A percentile compares a stretch with the other conserved stretches of the same genome.
phyloP scores from a whole-genome alignment of 768 basidiomycete species.

The Sporobolomyces phaffii region DNA sequence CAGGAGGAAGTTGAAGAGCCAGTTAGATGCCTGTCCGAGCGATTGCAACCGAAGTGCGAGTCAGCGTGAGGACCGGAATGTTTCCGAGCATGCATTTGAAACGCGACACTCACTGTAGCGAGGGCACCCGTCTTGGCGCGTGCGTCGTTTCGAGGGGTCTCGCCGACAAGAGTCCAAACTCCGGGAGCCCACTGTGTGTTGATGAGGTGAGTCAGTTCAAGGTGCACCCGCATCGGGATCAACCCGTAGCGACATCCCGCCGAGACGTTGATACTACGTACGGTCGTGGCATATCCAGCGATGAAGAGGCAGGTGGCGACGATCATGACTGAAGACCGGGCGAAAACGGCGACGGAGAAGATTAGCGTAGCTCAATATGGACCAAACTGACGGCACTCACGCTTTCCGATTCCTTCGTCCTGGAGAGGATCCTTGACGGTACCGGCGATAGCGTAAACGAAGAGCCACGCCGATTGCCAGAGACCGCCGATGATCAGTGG shows the following conservation, averaged over 20 bases:
- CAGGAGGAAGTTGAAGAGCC: slow-evolving; percentile 47
- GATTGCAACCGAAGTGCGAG: too few relatives aligned
- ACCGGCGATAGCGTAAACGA: slow-evolving; percentile 67
- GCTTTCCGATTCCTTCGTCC: slow-evolving; percentile 55
- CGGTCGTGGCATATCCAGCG: slow-evolving; percentile 61
- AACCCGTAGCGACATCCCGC: too few relatives aligned
- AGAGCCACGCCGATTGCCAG: slow-evolving; percentile 66
- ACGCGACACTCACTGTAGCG: slow-evolving; percentile 47
- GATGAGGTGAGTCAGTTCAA: not conserved
- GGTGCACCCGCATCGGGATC: not conserved
- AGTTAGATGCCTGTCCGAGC: slow-evolving; percentile 13
- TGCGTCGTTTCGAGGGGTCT: slow-evolving; percentile 67
- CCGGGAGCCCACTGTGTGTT: slow-evolving; percentile 57
- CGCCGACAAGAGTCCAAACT: slow-evolving; percentile 65
- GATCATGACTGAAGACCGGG: slow-evolving; percentile 54
- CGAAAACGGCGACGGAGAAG: not conserved
- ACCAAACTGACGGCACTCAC: slow-evolving; percentile 47
- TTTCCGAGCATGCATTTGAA: too few relatives aligned
- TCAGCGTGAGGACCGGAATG: too few relatives aligned
- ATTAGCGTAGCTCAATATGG: too few relatives aligned
- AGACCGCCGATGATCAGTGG: slow-evolving; percentile 60
- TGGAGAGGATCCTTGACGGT: slow-evolving; percentile 56
- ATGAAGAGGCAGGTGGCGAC: slow-evolving; percentile 67
- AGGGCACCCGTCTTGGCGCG: slow-evolving; percentile 53
- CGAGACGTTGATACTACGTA: too few relatives aligned